A percentile compares a stretch with the other conserved stretches of the same genome.
These are phyloP conservation scores for Echeveria elegans DNA, from an alignment of 164 flowering plant genomes.

Conservation along the genomic window DNA sequence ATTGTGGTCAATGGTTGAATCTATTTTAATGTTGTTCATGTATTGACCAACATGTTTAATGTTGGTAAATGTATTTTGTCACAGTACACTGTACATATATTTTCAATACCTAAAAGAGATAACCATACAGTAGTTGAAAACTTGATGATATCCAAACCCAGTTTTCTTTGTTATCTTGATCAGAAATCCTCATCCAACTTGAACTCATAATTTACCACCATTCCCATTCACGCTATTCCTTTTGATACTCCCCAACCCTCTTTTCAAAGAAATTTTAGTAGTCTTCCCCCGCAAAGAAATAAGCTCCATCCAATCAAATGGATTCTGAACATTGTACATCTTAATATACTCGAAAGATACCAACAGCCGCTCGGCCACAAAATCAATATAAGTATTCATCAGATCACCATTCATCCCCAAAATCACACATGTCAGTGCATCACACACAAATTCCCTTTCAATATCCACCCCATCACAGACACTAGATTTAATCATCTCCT, in stretches of 20 bases:
- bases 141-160: background rate
- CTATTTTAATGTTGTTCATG: too few relatives aligned
- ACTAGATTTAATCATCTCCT: slow-evolving; percentile 48
- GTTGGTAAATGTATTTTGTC: too few relatives aligned
- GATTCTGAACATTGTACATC: slow-evolving; percentile 50
- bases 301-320: slow-evolving; percentile 96
- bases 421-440: slow-evolving; percentile 75
- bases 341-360: slow-evolving; percentile 57
- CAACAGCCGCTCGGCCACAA: slow-evolving; percentile 74
- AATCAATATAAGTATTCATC: slow-evolving; percentile 80
- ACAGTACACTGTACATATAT: too few relatives aligned
- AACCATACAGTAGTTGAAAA: too few relatives aligned
- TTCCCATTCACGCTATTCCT: slow-evolving; percentile 61
- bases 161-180: background rate
- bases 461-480: slow-evolving; percentile 70
- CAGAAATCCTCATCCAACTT: slow-evolving; percentile 55
- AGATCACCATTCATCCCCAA: slow-evolving; percentile 83
- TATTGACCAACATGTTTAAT: too few relatives aligned
- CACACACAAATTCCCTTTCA: slow-evolving; percentile 83
- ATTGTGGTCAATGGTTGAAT: too few relatives aligned
- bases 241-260: slow-evolving; percentile 91
- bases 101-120: too few relatives aligned
- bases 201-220: slow-evolving; percentile 51
- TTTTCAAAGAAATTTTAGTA: slow-evolving; percentile 91
- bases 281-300: slow-evolving; percentile 90